These are phyloP conservation scores for Petunia secreta DNA, from an alignment of 257 asterid species.

Conservation along the genomic window DNA sequence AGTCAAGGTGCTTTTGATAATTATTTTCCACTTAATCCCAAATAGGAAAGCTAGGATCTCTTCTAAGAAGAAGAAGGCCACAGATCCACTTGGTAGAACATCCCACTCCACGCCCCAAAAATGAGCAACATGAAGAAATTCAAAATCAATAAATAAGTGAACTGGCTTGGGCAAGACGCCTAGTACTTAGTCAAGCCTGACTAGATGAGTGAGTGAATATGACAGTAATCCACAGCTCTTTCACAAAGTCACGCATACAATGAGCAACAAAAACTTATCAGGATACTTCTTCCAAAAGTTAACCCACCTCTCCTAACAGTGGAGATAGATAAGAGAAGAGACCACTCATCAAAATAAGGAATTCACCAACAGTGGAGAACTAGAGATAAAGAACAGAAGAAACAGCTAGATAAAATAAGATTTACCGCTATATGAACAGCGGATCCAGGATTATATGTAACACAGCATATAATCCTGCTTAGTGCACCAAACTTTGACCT, in stretches of 20 bases:
- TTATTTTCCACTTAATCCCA: slow-evolving; percentile 6
- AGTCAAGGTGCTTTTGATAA: not conserved
- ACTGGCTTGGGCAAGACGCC: not conserved
- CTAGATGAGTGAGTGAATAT: not conserved
- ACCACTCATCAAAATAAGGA: slow-evolving; percentile 6
- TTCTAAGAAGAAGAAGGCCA: not conserved
- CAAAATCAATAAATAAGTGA: not conserved
- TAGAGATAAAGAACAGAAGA: not conserved
- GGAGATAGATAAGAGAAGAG: slow-evolving; percentile 1
- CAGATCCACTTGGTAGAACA: no score
- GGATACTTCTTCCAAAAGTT: not conserved
- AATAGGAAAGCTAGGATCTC: not conserved
- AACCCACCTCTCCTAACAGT: no score
- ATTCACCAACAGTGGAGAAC: slow-evolving; percentile 12
- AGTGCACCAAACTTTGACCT: slow-evolving; percentile 59
- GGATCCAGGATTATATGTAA: slow-evolving; percentile 56
- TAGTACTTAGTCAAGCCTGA: not conserved
- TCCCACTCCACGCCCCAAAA: not conserved
- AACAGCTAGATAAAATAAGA: not conserved
- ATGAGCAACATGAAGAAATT: no score
- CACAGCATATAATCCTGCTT: slow-evolving; percentile 55
- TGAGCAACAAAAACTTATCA: not conserved
- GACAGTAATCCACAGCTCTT: not conserved
- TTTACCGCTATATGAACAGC: slow-evolving; percentile 43
- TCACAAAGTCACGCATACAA: not conserved